Conservation (phyloP, 176 grass and related monocot genomes). For the Aegilops umbellulata region DNA sequence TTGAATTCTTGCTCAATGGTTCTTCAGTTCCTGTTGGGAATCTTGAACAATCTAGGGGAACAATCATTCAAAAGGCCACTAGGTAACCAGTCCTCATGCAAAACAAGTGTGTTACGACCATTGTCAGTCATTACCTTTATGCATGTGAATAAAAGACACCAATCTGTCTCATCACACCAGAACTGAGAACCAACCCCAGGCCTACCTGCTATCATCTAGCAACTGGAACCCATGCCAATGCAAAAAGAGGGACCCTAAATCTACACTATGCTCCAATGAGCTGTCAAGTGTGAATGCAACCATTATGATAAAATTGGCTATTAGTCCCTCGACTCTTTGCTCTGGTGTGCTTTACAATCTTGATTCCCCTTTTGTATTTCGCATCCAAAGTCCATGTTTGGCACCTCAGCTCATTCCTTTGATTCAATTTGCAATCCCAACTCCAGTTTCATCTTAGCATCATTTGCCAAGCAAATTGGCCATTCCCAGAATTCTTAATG, state of each 20-base stretch:
- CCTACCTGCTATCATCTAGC: neutral
- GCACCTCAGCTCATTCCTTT: neutral
- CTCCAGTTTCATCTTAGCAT: neutral
- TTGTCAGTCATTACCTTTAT: neutral
- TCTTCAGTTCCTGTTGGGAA: too few relatives aligned
- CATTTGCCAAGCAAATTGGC: neutral
- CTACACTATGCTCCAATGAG: too few relatives aligned
- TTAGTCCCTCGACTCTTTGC: neutral
- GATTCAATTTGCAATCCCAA: neutral
- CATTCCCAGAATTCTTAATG: neutral
- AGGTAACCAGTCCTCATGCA: neutral
- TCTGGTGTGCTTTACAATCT: neutral
- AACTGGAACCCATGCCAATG: neutral
- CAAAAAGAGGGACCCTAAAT: neutral
- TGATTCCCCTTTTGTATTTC: neutral
- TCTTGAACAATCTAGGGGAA: neutral
- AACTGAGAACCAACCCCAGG: neutral
- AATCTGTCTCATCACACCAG: neutral
- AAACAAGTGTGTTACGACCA: neutral
- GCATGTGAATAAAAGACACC: neutral
- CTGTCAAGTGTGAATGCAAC: neutral
- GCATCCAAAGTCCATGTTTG: neutral
- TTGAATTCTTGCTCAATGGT: too few relatives aligned
- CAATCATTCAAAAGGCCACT: neutral
- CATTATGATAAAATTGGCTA: neutral